Evolutionary conservation across 2,329 filamentous ascomycete species (phyloP).

Genomic region (Colletotrichum melonis): DNA sequence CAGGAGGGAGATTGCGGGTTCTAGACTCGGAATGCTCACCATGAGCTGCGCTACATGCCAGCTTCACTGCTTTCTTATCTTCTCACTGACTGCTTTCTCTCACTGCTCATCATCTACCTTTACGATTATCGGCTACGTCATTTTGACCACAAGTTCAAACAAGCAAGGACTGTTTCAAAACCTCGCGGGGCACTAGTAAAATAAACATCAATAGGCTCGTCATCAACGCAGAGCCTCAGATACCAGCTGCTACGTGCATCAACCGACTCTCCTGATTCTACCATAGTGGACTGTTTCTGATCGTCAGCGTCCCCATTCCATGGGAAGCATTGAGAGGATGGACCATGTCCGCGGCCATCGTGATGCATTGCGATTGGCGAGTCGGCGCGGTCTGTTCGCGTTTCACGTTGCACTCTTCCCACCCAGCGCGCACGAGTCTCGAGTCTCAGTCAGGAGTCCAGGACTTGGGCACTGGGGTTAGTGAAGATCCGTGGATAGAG

Average conservation of each 20-base stretch:
- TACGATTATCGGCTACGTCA: no score
- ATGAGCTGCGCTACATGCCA: not conserved
- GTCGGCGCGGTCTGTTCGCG: slow-evolving; percentile 3
- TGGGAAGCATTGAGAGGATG: not conserved
- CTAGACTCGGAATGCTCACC: not conserved
- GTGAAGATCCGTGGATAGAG: not conserved
- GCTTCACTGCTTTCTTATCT: not conserved
- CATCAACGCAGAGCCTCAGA: not conserved
- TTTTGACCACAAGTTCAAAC: not conserved
- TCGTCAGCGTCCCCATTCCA: not conserved
- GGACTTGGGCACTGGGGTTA: not conserved
- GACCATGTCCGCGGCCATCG: not conserved
- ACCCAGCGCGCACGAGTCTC: not conserved
- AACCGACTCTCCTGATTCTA: not conserved
- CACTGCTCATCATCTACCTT: not conserved
- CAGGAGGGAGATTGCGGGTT: not conserved
- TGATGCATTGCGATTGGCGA: not conserved
- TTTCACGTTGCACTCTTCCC: slow-evolving; percentile 2
- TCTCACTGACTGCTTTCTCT: not conserved
- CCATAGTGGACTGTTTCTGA: not conserved
- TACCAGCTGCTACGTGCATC: not conserved
- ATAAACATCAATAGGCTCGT: not conserved
- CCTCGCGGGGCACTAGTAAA: not conserved
- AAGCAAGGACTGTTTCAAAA: not conserved
- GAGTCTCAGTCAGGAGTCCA: not conserved